phyloP scores from a whole-genome alignment of 768 basidiomycete genomes.

The Rubroboletus pulcherrimus region DNA sequence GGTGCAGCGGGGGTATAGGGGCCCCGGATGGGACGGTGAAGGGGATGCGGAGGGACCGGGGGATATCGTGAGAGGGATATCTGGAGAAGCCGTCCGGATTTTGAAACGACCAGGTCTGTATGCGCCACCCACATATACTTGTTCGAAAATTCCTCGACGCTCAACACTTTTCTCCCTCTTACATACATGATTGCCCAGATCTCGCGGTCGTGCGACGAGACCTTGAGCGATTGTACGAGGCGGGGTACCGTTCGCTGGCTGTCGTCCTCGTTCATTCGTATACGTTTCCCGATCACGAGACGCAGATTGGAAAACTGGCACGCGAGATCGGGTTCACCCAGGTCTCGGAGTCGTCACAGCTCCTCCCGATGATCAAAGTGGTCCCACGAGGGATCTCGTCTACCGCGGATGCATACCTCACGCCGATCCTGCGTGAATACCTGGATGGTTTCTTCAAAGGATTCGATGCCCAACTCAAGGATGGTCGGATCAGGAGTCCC shows the following conservation, averaged over 20 bases:
- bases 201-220: conserved; percentile 49
- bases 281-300: conserved; percentile 86
- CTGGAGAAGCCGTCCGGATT: conserved; percentile 87
- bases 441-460: conserved; percentile 89
- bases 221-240: conserved; percentile 65
- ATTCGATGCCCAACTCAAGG: conserved; percentile 72
- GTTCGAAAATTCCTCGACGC: background rate
- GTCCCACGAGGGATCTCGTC: conserved; percentile 90
- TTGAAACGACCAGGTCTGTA: conserved; percentile 60
- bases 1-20: conserved; percentile 64
- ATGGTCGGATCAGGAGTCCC: conserved; percentile 53
- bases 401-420: conserved; percentile 93
- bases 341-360: conserved; percentile 80
- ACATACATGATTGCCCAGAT: conserved; percentile 40
- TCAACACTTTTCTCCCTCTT: background rate
- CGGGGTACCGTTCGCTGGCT: conserved; percentile 87
- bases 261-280: conserved; percentile 91
- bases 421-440: conserved; percentile 80
- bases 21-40: conserved; percentile 70
- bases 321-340: conserved; percentile 82
- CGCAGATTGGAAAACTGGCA: conserved; percentile 66
- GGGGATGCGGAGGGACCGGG: conserved; percentile 76
- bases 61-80: conserved; percentile 74
- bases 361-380: conserved; percentile 95
- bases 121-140: background rate